Evolutionary conservation across 1,284 basidiomycete genomes (phyloP).

Genomic region (Ganoderma multipileum): DNA sequence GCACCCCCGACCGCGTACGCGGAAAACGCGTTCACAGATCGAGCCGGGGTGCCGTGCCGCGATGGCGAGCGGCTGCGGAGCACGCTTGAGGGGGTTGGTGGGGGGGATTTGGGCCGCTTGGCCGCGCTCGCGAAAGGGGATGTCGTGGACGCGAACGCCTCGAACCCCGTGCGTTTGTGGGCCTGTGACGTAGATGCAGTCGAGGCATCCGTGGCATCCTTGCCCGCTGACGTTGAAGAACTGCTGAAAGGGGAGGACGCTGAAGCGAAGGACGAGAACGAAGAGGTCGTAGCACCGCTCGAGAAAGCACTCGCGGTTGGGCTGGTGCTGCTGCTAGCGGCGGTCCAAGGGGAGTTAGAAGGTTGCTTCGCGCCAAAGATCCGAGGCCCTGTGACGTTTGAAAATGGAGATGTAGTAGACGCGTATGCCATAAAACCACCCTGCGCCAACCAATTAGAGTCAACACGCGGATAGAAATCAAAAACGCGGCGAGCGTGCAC

Average conservation of each 20-base stretch:
- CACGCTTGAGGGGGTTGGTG: conserved; percentile 30
- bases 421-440: conserved; percentile 80
- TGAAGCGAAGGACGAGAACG: conserved; percentile 25
- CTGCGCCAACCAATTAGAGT: conserved; percentile 32
- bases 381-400: conserved; percentile 69
- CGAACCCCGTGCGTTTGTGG: conserved; percentile 59
- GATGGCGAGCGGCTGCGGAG: conserved; percentile 37
- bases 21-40: conserved; percentile 59
- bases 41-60: conserved; percentile 30
- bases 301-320: conserved; percentile 19
- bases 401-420: conserved; percentile 72
- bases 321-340: conserved; percentile 27
- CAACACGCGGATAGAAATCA: background rate
- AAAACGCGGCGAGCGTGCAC: conserved; percentile 32
- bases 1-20: conserved; percentile 59
- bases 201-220: background rate
- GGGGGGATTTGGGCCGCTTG: conserved; percentile 43
- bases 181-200: conserved; percentile 19
- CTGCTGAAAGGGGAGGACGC: conserved; percentile 15
- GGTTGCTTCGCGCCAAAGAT: conserved; percentile 55
- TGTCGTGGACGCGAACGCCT: conserved; percentile 73
- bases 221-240: conserved; percentile 14
- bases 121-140: conserved; percentile 72
- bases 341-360: conserved; percentile 33
- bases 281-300: conserved; percentile 20